Base-by-base conservation (phyloP, 139 green algal genomes). In the Desmodesmus armatus region DNA sequence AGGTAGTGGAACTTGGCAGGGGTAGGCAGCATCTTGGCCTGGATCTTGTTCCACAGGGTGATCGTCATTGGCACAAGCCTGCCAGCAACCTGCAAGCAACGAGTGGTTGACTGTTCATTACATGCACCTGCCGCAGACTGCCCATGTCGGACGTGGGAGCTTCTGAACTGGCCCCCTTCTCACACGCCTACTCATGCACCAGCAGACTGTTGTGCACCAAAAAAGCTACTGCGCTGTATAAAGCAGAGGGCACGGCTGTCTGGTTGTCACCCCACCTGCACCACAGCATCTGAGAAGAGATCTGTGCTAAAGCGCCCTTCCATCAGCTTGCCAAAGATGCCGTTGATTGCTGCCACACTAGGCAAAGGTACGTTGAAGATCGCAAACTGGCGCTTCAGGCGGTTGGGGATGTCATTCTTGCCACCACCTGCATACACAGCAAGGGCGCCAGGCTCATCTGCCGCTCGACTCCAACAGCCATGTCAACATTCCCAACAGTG, bases 1-100 rank as follows among this genome's bases (percentile, higher is more conserved):
- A 96, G 87, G 90, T 99, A 99, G 92, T 99, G 96, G 89, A 98
- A 98, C 90, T 98, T 98, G 85, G 95, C 94, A 11, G 96, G 96
- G 43, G 96, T 98, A 55, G 96, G 96, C 84, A 98, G 91, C 94
- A 99, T 96, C 85, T 95, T 96, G 63, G 84, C 85, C 84, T 92
- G 85, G 2, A 80, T 88, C 58, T 92, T 92, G 80, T 94, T 94
- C 96, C 94, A 98, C 60, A 99, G 90, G 6, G 80, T 88, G 43
- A 98, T 90, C 13, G 96, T 98, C 63, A 95, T 91, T 1, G 94
- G 91, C 88, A 98, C 95, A 63, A 98, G 90, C 83, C 93, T 92
- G 55, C 27, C 33, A 3, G 94, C 92, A 43, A 97, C 86, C 53
- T 94, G 91, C 63, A 72, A 5, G 21, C 7, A 27, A n/a, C 25